Percentiles rank a stretch among this genome's conserved stretches.
Evolutionary conservation across 2,329 filamentous ascomycete genomes (phyloP).

Genomic region (Fusarium tricinctum): DNA sequence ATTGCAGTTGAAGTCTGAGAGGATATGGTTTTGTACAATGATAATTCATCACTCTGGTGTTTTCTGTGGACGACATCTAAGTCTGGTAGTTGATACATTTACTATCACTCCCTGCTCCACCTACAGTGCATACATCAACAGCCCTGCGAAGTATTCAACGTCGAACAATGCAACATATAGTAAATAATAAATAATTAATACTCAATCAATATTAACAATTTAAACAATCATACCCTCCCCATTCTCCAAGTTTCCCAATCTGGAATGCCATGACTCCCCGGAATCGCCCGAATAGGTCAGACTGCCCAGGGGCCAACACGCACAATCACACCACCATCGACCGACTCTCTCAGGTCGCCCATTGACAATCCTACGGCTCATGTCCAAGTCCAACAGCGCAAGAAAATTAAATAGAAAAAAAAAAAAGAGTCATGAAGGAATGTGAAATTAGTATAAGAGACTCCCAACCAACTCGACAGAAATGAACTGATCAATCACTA

Average conservation of each 20-base stretch:
- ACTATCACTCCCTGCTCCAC: conserved; percentile 13
- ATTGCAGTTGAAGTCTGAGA: no score
- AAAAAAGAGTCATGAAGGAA: neutral
- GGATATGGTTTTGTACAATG: no score
- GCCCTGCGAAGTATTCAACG: neutral
- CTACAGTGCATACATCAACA: neutral
- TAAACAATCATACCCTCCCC: neutral
- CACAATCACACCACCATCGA: conserved; percentile 46
- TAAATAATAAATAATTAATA: neutral
- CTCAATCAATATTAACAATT: neutral
- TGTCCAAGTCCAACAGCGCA: conserved; percentile 13
- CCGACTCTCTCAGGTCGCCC: conserved; percentile 31
- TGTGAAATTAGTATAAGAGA: conserved; percentile 33
- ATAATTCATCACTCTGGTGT: neutral
- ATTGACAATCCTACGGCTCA: conserved; percentile 33
- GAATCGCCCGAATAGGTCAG: conserved; percentile 46
- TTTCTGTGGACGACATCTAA: neutral
- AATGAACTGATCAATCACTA: conserved; percentile 33
- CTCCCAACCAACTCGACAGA: conserved; percentile 8
- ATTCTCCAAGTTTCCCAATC: conserved; percentile 24
- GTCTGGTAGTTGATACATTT: neutral
- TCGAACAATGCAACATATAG: neutral
- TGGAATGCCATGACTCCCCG: conserved; percentile 30
- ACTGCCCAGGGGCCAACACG: conserved; percentile 34
- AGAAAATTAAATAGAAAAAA: neutral